Percentiles rank a stretch among this genome's conserved stretches.
phyloP scores from a whole-genome alignment of 306 rosid genomes.

The Casuarina equisetifolia region DNA sequence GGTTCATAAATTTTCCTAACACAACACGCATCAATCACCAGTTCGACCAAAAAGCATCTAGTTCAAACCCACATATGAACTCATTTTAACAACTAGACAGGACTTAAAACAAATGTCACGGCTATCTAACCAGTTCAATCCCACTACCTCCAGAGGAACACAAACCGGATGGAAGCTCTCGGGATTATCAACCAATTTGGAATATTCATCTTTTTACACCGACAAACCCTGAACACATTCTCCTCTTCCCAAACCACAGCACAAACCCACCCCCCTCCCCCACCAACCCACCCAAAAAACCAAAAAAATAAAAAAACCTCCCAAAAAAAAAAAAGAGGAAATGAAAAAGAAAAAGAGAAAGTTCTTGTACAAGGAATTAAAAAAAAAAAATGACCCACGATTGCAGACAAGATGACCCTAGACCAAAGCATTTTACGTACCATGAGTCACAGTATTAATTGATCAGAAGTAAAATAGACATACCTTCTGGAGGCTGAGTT shows the following conservation, averaged over 20 bases:
- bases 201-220: background rate
- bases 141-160: conserved; percentile 1
- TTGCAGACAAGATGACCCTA: conserved; percentile 14
- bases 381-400: too few species aligned
- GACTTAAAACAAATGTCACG: background rate
- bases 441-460: background rate
- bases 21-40: background rate
- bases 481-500: conserved; percentile 94
- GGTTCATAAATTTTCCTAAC: background rate
- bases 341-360: too few species aligned
- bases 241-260: too few species aligned
- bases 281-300: too few species aligned
- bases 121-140: background rate
- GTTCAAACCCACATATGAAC: background rate
- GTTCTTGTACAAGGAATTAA: too few species aligned
- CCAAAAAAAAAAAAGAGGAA: background rate
- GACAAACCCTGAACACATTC: background rate
- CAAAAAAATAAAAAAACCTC: too few species aligned
- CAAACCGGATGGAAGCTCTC: background rate
- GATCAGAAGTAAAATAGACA: conserved; percentile 26
- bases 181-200: background rate
- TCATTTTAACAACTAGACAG: background rate
- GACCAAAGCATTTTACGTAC: background rate
- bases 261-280: too few species aligned
- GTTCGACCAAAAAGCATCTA: background rate